Conservation (phyloP, 1,139 yeast species). For the Komagataea norvegica region DNA sequence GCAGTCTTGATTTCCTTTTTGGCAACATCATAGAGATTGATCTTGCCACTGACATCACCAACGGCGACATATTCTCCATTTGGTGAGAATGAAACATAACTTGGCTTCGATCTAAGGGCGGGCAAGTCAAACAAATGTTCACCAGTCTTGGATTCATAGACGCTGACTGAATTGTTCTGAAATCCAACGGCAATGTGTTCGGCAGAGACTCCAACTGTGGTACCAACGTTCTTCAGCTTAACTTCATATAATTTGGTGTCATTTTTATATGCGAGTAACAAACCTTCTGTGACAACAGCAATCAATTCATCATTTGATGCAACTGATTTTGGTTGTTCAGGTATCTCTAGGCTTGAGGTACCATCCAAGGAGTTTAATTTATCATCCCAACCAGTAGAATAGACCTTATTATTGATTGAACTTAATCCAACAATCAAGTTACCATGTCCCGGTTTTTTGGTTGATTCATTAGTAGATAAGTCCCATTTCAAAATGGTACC, state of each 20-base stretch:
- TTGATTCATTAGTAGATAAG: conserved; percentile 33
- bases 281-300: conserved; percentile 34
- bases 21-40: conserved; percentile 46
- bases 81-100: conserved; percentile 66
- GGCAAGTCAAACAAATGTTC: conserved; percentile 35
- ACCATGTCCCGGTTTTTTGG: conserved; percentile 42
- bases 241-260: conserved; percentile 26
- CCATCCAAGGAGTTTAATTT: conserved; percentile 44
- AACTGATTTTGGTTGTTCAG: conserved; percentile 63
- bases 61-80: conserved; percentile 67
- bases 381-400: conserved; percentile 88
- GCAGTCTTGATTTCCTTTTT: conserved; percentile 65
- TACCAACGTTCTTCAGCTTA: conserved; percentile 36
- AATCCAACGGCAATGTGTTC: conserved; percentile 49
- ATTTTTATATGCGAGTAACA: conserved; percentile 24
- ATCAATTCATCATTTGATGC: conserved; percentile 32
- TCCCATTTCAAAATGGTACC: conserved; percentile 69
- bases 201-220: conserved; percentile 33
- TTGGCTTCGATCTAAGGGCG: conserved; percentile 57
- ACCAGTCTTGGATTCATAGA: conserved; percentile 28
- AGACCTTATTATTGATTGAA: conserved; percentile 30
- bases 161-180: conserved; percentile 34
- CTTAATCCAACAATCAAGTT: conserved; percentile 51
- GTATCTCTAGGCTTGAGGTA: conserved; percentile 32
- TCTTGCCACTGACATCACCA: conserved; percentile 85